These are phyloP conservation scores for Capronia epimyces DNA, from an alignment of 2,329 filamentous ascomycete genomes.

Conservation along the genomic window DNA sequence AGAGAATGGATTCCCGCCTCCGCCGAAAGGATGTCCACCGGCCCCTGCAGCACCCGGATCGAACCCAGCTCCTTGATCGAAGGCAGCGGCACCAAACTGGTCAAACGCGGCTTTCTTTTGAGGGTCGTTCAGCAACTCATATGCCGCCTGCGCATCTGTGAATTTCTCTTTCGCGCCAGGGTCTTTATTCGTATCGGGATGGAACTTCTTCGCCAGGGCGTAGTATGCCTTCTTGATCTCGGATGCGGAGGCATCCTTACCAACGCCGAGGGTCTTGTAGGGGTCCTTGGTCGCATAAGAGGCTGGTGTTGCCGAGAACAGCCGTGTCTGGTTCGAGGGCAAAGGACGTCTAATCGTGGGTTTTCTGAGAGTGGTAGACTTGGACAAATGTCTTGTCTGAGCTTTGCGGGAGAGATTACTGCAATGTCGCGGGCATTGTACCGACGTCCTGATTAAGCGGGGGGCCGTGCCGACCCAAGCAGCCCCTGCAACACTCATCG, in stretches of 20 bases:
- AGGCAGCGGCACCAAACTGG: constrained; percentile 77
- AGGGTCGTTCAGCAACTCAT: constrained; percentile 86
- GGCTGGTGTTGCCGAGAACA: constrained; percentile 43
- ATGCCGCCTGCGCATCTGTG: constrained; percentile 83
- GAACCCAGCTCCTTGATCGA: constrained; percentile 65
- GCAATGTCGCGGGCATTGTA: constrained; percentile 37
- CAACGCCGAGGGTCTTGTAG: constrained; percentile 79
- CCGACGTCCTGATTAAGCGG: constrained; percentile 40
- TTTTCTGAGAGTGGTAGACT: constrained; percentile 29
- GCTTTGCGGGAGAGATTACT: constrained; percentile 32
- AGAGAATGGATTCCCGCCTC: constrained; percentile 28
- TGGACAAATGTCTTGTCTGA: constrained; percentile 37
- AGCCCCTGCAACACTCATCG: constrained; percentile 39
- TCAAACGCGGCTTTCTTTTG: constrained; percentile 92
- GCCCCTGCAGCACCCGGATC: constrained; percentile 62
- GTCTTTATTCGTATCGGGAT: constrained; percentile 98
- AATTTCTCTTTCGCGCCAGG: constrained; percentile 90
- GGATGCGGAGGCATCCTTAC: constrained; percentile 68
- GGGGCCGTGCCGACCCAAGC: constrained; percentile 40
- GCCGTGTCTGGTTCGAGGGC: constrained; percentile 8
- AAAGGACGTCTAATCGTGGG: constrained; percentile 26
- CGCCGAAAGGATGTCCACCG: constrained; percentile 55
- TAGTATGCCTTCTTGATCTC: constrained; percentile 99
- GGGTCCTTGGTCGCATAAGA: constrained; percentile 75
- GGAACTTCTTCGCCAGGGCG: constrained; percentile 91